Base-by-base conservation (phyloP, 83 land plant species). In the Thuja plicata region DNA sequence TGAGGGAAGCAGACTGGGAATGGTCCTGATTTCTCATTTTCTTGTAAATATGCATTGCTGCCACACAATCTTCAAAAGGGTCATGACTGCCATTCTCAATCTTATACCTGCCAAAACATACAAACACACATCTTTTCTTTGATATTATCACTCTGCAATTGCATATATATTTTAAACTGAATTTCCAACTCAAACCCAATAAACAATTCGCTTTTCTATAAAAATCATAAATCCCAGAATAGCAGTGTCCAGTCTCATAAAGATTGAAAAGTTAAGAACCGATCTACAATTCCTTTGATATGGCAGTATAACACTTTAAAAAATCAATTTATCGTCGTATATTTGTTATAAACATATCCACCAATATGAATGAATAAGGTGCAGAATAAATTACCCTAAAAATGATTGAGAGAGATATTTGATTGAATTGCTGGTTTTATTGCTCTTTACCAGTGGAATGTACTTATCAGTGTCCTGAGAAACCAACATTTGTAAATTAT, bases 401-500 rank as follows among this genome's bases (percentile, higher is more conserved):
- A 54, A 54, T 3, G 57, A 54, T 54, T 54, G 57, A 54, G 57
- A 3, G 57, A 54, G 17, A 54, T 54, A 15, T 4, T 54, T 54
- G 19, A 54, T 17, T 15, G 57, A 54, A 54, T 54, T 54, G 57
- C 57, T 93, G 54, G 92, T 88, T 43, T 92, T 81, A 83, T 91
- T 96, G 50, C 97, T 96, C 87, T 91, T 96, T 93, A 95, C 77
- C 41, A 96, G 87, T 46, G 96, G 97, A 50, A 76, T 93, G 79
- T 96, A 96, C 38, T 87, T 92, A n/a, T 97, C 94, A 37, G 96
- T 96, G 87, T 96, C 97, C 98, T 96, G 92, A 83, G 85, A 27
- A 80, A 24, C 54, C 50, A 87, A 9, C 88, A 76, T n/a, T 24
- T 43, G 12, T 32, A 35, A 80, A 84, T 16, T n/a, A n/a, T n/a